Percentiles rank a stretch among this genome's conserved stretches.
Evolutionary conservation across 495 filamentous ascomycete species (phyloP).

Genomic region (Parmelia sp.): DNA sequence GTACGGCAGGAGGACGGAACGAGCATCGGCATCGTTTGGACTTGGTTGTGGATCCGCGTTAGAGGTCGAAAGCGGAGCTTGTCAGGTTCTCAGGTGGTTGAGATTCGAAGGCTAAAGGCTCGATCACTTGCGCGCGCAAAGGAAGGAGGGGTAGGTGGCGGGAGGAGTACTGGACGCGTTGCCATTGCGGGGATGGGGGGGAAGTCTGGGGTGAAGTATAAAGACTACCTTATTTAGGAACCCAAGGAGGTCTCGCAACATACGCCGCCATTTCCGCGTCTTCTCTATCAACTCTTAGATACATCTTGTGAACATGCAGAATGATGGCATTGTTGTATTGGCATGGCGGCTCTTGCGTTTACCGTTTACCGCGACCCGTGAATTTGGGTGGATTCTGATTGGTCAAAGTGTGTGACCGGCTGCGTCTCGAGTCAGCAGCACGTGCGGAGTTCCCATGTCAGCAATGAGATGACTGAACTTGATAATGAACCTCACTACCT

Average conservation of each 20-base stretch:
- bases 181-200: too few species aligned
- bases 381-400: conserved; percentile 4
- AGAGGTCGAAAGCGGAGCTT: too few species aligned
- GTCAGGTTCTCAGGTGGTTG: too few species aligned
- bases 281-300: not conserved
- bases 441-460: not conserved
- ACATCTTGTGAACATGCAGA: not conserved
- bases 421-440: not conserved
- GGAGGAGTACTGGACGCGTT: too few species aligned
- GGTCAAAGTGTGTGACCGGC: not conserved
- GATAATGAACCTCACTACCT: not conserved
- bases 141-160: too few species aligned
- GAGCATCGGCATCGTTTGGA: too few species aligned
- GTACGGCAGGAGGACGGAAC: too few species aligned
- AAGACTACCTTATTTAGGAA: not conserved
- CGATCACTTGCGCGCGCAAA: too few species aligned
- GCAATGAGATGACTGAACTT: not conserved
- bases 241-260: not conserved
- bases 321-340: too few species aligned
- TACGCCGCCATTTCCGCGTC: conserved; percentile 5
- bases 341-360: not conserved
- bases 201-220: too few species aligned
- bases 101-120: too few species aligned
- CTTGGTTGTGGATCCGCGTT: too few species aligned
- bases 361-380: not conserved